Percentiles rank a stretch among this genome's conserved stretches.
These are phyloP conservation scores for Nepenthes mirabilis DNA, from an alignment of 148 eudicot species.

Conservation along the genomic window DNA sequence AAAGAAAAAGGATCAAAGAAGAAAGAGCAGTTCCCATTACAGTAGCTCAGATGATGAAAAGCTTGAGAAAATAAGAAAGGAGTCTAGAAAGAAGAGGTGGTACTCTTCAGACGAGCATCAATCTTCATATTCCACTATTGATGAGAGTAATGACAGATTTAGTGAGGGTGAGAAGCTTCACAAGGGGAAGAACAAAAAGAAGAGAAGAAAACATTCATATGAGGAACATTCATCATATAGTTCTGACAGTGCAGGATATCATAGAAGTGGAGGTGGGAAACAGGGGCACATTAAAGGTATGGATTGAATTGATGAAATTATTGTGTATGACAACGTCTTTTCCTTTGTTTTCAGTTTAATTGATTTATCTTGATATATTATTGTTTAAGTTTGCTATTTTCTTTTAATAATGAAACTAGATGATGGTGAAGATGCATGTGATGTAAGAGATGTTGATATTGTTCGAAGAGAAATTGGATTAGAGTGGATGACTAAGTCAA, in stretches of 20 bases:
- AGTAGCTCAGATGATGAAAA: slow-evolving; percentile 66
- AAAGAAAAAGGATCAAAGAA: slow-evolving; percentile 29
- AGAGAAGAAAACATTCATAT: slow-evolving; percentile 17
- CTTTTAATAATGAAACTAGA: slow-evolving; percentile 10
- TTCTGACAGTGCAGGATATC: slow-evolving; percentile 21
- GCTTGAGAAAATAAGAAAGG: slow-evolving; percentile 26
- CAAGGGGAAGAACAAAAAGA: slow-evolving; percentile 15
- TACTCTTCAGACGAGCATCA: slow-evolving; percentile 58
- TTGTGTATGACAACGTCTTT: too few species aligned
- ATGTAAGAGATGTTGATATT: slow-evolving; percentile 17
- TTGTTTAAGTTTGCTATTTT: neutral
- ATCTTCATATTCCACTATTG: slow-evolving; percentile 20
- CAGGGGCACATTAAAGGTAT: slow-evolving; percentile 12
- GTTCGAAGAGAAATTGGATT: slow-evolving; percentile 77
- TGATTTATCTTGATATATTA: neutral
- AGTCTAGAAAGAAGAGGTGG: slow-evolving; percentile 75
- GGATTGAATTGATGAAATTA: neutral
- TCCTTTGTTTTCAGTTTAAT: neutral
- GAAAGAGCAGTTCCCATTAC: slow-evolving; percentile 28
- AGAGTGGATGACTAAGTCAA: slow-evolving; percentile 91
- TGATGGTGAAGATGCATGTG: slow-evolving; percentile 19
- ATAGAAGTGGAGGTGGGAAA: slow-evolving; percentile 9
- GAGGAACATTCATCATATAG: slow-evolving; percentile 17
- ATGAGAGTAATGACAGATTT: slow-evolving; percentile 20
- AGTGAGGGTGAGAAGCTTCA: slow-evolving; percentile 16